A percentile compares a stretch with the other conserved stretches of the same genome.
Evolutionary conservation across 352 stramenopile species (phyloP).

Genomic region (Pythium brachiatum): DNA sequence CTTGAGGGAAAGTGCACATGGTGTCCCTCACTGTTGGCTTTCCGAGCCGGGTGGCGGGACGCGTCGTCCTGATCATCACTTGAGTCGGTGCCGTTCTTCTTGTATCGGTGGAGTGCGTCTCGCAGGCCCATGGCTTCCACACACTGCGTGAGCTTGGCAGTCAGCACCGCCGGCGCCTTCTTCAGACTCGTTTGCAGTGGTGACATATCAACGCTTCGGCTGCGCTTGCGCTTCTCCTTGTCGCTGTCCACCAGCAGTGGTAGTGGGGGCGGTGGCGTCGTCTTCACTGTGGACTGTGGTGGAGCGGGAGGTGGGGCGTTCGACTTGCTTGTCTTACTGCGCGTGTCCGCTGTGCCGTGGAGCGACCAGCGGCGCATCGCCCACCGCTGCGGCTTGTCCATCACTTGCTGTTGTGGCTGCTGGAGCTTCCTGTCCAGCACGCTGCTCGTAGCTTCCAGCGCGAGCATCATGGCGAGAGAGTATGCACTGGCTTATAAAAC

Average conservation of each 20-base stretch:
- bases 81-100: conserved; percentile 12
- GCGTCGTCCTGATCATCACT: conserved; percentile 1
- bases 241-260: conserved; percentile 10
- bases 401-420: not conserved
- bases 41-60: conserved; percentile 10
- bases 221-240: conserved; percentile 23
- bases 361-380: conserved; percentile 25
- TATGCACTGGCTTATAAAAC: not conserved
- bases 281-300: not conserved
- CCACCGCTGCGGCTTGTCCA: conserved; percentile 1
- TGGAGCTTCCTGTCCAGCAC: conserved; percentile 12
- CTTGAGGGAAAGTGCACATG: conserved; percentile 48
- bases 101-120: conserved; percentile 28
- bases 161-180: conserved; percentile 42
- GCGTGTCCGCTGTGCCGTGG: conserved; percentile 14
- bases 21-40: conserved; percentile 21
- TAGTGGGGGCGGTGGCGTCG: not conserved
- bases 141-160: conserved; percentile 54
- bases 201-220: conserved; percentile 26
- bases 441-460: conserved; percentile 5
- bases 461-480: conserved; percentile 16
- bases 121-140: conserved; percentile 47
- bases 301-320: not conserved
- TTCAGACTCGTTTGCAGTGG: conserved; percentile 55
- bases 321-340: not conserved